Evolutionary conservation across 176 grass and related monocot species (phyloP), one percentile per base, ranked within the genome.

Genomic region (Melocanna baccifera): DNA sequence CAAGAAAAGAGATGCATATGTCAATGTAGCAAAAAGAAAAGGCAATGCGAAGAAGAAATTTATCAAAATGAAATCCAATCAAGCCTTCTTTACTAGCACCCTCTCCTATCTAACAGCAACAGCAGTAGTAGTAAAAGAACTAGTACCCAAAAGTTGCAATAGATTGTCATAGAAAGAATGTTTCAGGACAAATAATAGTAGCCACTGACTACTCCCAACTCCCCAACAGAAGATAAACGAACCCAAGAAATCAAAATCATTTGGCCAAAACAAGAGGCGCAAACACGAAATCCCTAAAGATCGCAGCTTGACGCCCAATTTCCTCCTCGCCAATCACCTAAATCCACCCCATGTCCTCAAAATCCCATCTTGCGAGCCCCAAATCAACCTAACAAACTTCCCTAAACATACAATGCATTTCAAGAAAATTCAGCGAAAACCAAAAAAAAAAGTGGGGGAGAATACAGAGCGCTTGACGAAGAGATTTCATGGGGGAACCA

Each of bases 221-320:
- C 69, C 59, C 48, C 32, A 67, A 64, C 16, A 65, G 42, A 20
- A 41, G 58, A 87, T 43, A 53, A 62, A 56, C 11, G 12, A 67
- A 56, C 25, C 18, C 36, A 32, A 50, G 43, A 77, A 88, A 77
- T 29, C 15, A 80, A 65, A 87, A 77, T 82, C 79, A 37, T 3
- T 62, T 9, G 61, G 29, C 29, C 11, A 75, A 51, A 84, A 56
- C 47, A 47, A 41, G 59, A 73, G 34, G 71, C 13, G 19, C 16
- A 14, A 57, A 32, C 28, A 13, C 29, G 26, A 72, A 91, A 45
- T 48, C 45, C 80, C 11, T 63, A 19, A 81, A 81, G 26, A 32
- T 73, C 25, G 37, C 25, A 29, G 11, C 32, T 45, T 43, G 53
- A 77, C 1, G 43, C 55, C 59, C 37, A 36, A 61, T 29, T 53